These are phyloP conservation scores for Phlebopus sp. DNA, from an alignment of 1,284 basidiomycete species.

Conservation along the genomic window DNA sequence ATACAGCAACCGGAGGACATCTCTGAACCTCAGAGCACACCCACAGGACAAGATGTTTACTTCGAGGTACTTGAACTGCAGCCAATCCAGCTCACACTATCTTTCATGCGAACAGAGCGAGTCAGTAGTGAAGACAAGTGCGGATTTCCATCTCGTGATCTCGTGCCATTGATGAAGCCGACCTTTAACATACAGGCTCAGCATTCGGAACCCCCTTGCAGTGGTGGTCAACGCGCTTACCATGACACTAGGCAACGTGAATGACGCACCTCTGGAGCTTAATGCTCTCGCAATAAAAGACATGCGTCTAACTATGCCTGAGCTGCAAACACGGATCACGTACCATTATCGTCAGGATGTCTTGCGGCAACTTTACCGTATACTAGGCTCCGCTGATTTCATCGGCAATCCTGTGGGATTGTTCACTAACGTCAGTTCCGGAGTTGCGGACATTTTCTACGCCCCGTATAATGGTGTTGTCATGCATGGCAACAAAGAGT, in stretches of 20 bases:
- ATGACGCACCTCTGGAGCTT: slow-evolving; percentile 94
- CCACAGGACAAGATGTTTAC: slow-evolving; percentile 82
- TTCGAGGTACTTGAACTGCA: slow-evolving; percentile 98
- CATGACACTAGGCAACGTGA: slow-evolving; percentile 97
- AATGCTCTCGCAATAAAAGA: slow-evolving; percentile 96
- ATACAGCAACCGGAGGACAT: slow-evolving; percentile 77
- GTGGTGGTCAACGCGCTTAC: slow-evolving; percentile 94
- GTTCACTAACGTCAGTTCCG: slow-evolving; percentile 98
- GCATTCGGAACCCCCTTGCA: slow-evolving; percentile 88
- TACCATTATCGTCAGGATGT: slow-evolving; percentile 96
- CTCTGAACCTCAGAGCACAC: slow-evolving; percentile 69
- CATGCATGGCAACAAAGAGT: slow-evolving; percentile 94
- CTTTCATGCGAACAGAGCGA: slow-evolving; percentile 96
- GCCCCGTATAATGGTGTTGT: slow-evolving; percentile 98
- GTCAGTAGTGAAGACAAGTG: slow-evolving; percentile 93
- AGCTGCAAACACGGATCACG: slow-evolving; percentile 81
- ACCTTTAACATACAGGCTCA: slow-evolving; percentile 48
- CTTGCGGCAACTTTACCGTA: slow-evolving; percentile 91
- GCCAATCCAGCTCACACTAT: slow-evolving; percentile 89
- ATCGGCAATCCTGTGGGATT: slow-evolving; percentile 91
- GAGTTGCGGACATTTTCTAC: slow-evolving; percentile 99
- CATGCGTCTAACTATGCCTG: slow-evolving; percentile 83
- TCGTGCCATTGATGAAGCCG: slow-evolving; percentile 3
- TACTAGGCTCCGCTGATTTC: slow-evolving; percentile 96
- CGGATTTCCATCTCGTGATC: slow-evolving; percentile 25